These are phyloP conservation scores for Dendrobium catenatum DNA, from an alignment of 106 monocot genomes.

Conservation along the genomic window DNA sequence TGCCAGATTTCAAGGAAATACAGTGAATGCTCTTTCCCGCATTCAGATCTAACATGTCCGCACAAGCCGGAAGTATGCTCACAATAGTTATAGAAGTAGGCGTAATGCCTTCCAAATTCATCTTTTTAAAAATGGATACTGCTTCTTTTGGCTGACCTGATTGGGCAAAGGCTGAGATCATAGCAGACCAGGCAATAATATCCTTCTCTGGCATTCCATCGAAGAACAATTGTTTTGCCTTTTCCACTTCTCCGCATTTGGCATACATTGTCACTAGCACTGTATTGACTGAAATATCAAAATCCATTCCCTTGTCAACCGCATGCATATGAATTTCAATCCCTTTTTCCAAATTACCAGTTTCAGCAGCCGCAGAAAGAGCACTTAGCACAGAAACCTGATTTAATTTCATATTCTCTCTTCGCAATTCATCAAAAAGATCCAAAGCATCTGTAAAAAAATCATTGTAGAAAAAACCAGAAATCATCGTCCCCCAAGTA, in stretches of 20 bases:
- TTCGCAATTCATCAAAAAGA: conserved; percentile 42
- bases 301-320: conserved; percentile 19
- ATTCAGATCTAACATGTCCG: conserved; percentile 35
- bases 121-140: conserved; percentile 40
- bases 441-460: conserved; percentile 39
- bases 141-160: conserved; percentile 29
- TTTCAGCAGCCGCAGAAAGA: conserved; percentile 57
- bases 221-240: conserved; percentile 52
- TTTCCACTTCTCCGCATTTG: conserved; percentile 40
- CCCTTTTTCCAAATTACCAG: conserved; percentile 41
- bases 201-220: conserved; percentile 47
- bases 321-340: conserved; percentile 41
- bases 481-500: conserved; percentile 71
- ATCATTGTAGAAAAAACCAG: conserved; percentile 45
- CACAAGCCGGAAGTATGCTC: conserved; percentile 58
- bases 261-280: conserved; percentile 62
- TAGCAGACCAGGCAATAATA: conserved; percentile 73
- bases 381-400: conserved; percentile 52
- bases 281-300: conserved; percentile 34
- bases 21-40: conserved; percentile 55
- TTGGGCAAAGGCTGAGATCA: conserved; percentile 60
- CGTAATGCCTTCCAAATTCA: conserved; percentile 30
- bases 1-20: conserved; percentile 29
- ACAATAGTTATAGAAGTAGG: conserved; percentile 45
- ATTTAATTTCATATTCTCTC: conserved; percentile 22